phyloP scores from a whole-genome alignment of 2,329 filamentous ascomycete genomes.

The Talaromyces islandicus region DNA sequence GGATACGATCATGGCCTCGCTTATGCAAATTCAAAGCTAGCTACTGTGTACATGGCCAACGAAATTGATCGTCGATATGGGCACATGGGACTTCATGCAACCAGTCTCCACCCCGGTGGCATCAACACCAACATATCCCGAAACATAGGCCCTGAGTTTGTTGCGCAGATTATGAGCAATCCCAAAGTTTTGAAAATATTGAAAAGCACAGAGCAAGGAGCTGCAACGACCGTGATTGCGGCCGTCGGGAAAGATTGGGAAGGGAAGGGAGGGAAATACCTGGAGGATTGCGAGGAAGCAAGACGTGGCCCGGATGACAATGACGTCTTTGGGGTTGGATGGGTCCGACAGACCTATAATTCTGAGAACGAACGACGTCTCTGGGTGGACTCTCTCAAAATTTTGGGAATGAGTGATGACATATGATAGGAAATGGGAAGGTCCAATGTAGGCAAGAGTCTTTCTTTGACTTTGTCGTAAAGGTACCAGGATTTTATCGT shows the following conservation, averaged over 20 bases:
- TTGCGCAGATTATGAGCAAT: not conserved
- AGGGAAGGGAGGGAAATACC: constrained; percentile 25
- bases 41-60: constrained; percentile 46
- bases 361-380: constrained; percentile 22
- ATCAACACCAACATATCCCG: constrained; percentile 2
- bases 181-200: constrained; percentile 7
- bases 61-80: constrained; percentile 47
- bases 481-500: too few species aligned
- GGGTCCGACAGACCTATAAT: constrained; percentile 16
- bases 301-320: constrained; percentile 3
- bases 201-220: constrained; percentile 30
- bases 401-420: constrained; percentile 10
- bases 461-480: too few species aligned
- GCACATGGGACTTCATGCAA: constrained; percentile 36
- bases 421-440: too few species aligned
- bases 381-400: constrained; percentile 23
- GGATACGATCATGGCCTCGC: constrained; percentile 24
- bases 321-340: constrained; percentile 1
- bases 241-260: constrained; percentile 24
- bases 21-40: constrained; percentile 47
- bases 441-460: too few species aligned
- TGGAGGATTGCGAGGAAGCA: constrained; percentile 16
- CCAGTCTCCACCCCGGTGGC: constrained; percentile 36
- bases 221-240: constrained; percentile 30
- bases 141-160: not conserved